Evolutionary conservation across 306 rosid species (phyloP).

Genomic region (Inga leiocalycina): DNA sequence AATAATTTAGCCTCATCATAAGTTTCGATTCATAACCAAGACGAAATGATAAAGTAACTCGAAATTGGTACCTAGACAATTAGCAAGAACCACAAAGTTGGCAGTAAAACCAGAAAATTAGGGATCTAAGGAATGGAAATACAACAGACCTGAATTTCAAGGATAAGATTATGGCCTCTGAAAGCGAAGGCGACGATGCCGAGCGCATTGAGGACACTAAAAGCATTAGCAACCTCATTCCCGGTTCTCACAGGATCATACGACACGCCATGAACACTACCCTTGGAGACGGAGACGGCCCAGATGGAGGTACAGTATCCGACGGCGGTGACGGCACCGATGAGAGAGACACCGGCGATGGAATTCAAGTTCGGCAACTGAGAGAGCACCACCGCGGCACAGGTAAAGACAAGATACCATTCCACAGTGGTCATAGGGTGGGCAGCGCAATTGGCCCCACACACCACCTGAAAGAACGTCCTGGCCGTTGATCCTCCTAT

Average conservation of each 20-base stretch:
- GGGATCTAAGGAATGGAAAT: background rate
- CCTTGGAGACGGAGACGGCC: background rate
- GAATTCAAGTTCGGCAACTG: constrained; percentile 15
- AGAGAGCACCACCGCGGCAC: background rate
- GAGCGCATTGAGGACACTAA: constrained; percentile 6
- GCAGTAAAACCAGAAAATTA: background rate
- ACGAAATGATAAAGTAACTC: background rate
- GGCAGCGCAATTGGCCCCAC: background rate
- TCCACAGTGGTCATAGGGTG: background rate
- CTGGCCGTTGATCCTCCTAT: constrained; percentile 22
- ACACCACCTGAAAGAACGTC: constrained; percentile 10
- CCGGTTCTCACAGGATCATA: background rate
- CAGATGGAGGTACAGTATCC: constrained; percentile 12
- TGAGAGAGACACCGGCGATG: background rate
- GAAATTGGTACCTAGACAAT: background rate
- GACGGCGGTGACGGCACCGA: constrained; percentile 4
- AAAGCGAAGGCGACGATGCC: constrained; percentile 9
- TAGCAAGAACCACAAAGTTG: background rate
- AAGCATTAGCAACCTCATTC: background rate
- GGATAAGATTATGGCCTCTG: constrained; percentile 16
- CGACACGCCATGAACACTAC: background rate
- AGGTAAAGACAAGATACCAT: constrained; percentile 10
- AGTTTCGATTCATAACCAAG: background rate
- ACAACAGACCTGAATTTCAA: background rate
- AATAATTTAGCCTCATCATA: background rate